Evolutionary conservation across 257 asterid genomes (phyloP), one percentile per base, ranked within the genome.

Genomic region (Schizonepeta tenuifolia): DNA sequence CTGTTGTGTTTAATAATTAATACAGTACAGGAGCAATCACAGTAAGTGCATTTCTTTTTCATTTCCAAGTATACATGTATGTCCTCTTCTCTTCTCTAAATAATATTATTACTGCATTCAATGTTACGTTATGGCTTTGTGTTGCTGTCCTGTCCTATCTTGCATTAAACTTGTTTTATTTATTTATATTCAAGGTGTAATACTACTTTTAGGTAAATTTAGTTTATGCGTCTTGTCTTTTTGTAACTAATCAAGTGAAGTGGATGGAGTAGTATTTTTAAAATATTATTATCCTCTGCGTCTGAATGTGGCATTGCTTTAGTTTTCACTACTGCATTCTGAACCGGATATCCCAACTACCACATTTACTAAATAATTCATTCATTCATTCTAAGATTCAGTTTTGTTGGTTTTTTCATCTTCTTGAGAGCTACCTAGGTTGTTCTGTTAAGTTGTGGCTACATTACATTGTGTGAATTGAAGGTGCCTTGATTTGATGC

Each of bases 21-120:
- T n/a, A n/a, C n/a, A n/a, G n/a, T n/a, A n/a, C 33, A 28, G 33
- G 26, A 24, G 80, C 77, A 47, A 77, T 67, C 46, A 10, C 2
- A 2, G 9, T 53, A 7, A 12, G 10, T 44, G 6, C 6, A 12
- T 44, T 44, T 44, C 50, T 13, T 26, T 9, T 22, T 31, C 38
- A 18, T 33, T 22, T 20, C 8, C 35, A 2, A 49, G n/a, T 31
- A 5, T 43, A 11, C 14, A 11, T 51, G 43, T 47, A 26, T 56
- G 9, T 51, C 43, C 47, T 46, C 24, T 53, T 53, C 59, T 53
- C 59, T 24, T 53, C 59, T 53, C 59, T 24, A 55, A 6, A 15
- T 24, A 46, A 24, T 24, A 24, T 1, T 24, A 24, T 24, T 28
- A 28, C 33, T 28, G 36, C 36, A 31, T 31, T 31, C 41, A 36